Base-by-base conservation (phyloP, 257 asterid species). In the Primulina tabacum region DNA sequence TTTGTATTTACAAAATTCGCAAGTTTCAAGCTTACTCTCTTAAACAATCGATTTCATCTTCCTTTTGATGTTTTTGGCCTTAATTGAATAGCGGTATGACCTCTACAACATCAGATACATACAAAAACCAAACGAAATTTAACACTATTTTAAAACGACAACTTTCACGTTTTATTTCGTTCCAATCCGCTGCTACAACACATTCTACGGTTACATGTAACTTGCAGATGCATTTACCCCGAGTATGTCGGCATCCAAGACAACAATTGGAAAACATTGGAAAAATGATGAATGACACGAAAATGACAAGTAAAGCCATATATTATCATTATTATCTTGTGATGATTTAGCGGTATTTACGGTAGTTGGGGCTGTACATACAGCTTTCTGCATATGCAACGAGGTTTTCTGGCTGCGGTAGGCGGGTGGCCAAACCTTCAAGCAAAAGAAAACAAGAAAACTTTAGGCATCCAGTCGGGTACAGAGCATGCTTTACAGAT, bases 361-460 rank as follows among this genome's bases (percentile, higher is more conserved):
- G 86, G 57, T 92, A 92, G 67, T 81, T 75, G 29, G 98, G 98
- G 87, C 96, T 88, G 85, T 92, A 92, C 98, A 92, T 89, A 55
- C 92, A 92, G 81, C 96, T 89, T 73, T 85, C 92, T 9, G 98
- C 96, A 55, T 88, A 81, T 40, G 86, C 82, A 32, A 75, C 92
- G 40, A 92, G 82, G 78, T 86, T 81, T 37, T 74, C 81, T 0
- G 95, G 98, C 70, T 83, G 84, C 1, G 96, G 98, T 28, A 92
- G 82, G 73, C 96, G 93, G 66, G 96, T 86, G 5, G 96, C 98
- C 84, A 89, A 77, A 79, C 96, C 98, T 92, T 77, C 8, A 29
- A 59, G 55, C 4, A 28, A 63, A 68, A 70, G 55, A 35, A 62
- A 30, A 60, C 50, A 30, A 30, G 33, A 30, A 28, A 30, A 30